Evolutionary conservation across 2,329 filamentous ascomycete genomes (phyloP).

Genomic region (Sporothrix brunneoviolacea): DNA sequence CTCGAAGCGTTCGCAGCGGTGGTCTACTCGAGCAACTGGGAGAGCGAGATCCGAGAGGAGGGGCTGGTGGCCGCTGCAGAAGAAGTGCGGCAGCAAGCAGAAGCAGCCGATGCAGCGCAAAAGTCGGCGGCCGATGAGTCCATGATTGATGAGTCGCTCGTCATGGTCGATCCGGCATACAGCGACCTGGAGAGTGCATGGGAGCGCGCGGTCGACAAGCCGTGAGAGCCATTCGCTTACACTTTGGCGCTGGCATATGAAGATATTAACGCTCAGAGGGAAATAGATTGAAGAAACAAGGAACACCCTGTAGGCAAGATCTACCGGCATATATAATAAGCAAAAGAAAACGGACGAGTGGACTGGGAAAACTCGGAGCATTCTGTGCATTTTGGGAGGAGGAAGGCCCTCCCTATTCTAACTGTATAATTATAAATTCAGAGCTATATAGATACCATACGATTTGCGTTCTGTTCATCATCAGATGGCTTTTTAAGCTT

Average conservation of each 20-base stretch:
- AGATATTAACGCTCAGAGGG: neutral
- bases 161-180: slow-evolving; percentile 42
- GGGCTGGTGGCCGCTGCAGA: slow-evolving; percentile 32
- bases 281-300: neutral
- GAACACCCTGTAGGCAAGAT: too few species aligned
- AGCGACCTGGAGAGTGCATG: slow-evolving; percentile 61
- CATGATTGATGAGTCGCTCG: slow-evolving; percentile 15
- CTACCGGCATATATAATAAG: too few species aligned
- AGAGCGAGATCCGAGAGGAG: slow-evolving; percentile 54
- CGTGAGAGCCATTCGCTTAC: too few species aligned
- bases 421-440: slow-evolving; percentile 3
- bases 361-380: neutral
- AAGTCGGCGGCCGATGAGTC: neutral
- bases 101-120: slow-evolving; percentile 12
- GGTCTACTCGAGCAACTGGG: slow-evolving; percentile 81
- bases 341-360: too few species aligned
- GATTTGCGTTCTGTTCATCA: neutral
- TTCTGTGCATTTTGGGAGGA: neutral
- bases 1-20: slow-evolving; percentile 80
- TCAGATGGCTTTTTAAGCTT: neutral
- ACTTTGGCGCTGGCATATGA: too few species aligned
- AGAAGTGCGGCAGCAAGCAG: slow-evolving; percentile 15
- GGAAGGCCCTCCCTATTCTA: neutral
- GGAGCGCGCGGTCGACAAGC: slow-evolving; percentile 53
- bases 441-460: slow-evolving; percentile 5